Percentiles rank a stretch among this genome's conserved stretches.
Conservation (phyloP, 139 green algal genomes). For the Coelastrella sp. region DNA sequence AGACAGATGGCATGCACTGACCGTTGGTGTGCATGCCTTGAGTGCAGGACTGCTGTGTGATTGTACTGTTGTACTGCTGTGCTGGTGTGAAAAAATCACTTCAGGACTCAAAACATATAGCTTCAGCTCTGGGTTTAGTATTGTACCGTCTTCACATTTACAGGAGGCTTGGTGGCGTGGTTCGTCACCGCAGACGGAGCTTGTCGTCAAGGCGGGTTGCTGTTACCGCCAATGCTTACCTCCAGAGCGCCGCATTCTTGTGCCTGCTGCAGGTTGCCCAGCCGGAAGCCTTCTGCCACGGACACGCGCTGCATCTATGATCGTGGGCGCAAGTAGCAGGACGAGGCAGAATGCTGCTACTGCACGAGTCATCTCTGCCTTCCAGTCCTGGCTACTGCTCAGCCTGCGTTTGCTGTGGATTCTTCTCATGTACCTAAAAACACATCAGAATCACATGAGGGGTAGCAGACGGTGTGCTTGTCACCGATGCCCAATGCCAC, state of each 20-base stretch:
- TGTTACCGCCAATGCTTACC: not conserved
- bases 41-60: no score
- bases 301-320: not conserved
- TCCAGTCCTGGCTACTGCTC: constrained; percentile 4
- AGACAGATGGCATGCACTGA: no score
- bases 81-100: no score
- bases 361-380: not conserved
- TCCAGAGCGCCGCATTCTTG: not conserved
- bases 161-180: no score
- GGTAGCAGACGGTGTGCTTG: not conserved
- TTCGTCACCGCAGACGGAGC: no score
- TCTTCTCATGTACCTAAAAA: not conserved
- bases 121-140: not conserved
- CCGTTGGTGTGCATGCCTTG: no score
- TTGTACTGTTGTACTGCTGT: no score
- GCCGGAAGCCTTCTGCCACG: not conserved
- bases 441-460: not conserved
- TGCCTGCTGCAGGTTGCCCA: not conserved
- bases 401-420: not conserved
- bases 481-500: not conserved
- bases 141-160: not conserved
- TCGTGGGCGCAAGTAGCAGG: constrained; percentile 5
- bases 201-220: not conserved
- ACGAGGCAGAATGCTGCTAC: not conserved
- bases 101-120: no score